Percentiles rank a stretch among this genome's conserved stretches.
phyloP scores from a whole-genome alignment of 2,329 filamentous ascomycete species.

The Calonectria honghensis region DNA sequence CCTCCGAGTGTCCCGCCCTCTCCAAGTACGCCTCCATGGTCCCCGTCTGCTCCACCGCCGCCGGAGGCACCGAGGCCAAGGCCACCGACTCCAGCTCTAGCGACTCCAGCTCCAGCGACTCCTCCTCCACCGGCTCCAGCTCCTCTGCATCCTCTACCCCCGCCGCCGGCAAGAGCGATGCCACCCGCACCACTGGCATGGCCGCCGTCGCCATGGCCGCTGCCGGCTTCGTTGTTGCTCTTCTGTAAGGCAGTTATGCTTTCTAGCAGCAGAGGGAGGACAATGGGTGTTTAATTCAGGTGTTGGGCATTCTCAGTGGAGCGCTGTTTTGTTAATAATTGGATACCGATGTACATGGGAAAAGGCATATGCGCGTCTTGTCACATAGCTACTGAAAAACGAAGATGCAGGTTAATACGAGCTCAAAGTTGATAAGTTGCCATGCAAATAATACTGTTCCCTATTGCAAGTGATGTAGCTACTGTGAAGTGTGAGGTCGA shows the following conservation, averaged over 20 bases:
- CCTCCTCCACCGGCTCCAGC: constrained; percentile 7
- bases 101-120: neutral
- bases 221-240: constrained; percentile 55
- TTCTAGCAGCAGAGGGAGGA: neutral
- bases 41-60: constrained; percentile 50
- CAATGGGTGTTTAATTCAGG: neutral
- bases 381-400: constrained; percentile 3
- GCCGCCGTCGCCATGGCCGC: constrained; percentile 57
- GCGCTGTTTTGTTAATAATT: constrained; percentile 20
- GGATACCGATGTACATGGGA: constrained; percentile 11
- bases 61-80: constrained; percentile 31
- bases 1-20: constrained; percentile 54
- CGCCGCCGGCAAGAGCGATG: constrained; percentile 44
- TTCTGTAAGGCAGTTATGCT: constrained; percentile 52
- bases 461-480: neutral
- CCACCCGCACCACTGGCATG: constrained; percentile 54
- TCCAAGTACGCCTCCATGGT: constrained; percentile 46
- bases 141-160: neutral
- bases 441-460: neutral
- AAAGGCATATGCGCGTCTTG: neutral
- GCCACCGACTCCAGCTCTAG: constrained; percentile 23
- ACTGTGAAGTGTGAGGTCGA: neutral
- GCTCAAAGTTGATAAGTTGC: constrained; percentile 3
- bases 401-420: constrained; percentile 19
- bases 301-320: constrained; percentile 12